Conservation (phyloP, 2,329 filamentous ascomycete species). For the Colletotrichum liaoningense region DNA sequence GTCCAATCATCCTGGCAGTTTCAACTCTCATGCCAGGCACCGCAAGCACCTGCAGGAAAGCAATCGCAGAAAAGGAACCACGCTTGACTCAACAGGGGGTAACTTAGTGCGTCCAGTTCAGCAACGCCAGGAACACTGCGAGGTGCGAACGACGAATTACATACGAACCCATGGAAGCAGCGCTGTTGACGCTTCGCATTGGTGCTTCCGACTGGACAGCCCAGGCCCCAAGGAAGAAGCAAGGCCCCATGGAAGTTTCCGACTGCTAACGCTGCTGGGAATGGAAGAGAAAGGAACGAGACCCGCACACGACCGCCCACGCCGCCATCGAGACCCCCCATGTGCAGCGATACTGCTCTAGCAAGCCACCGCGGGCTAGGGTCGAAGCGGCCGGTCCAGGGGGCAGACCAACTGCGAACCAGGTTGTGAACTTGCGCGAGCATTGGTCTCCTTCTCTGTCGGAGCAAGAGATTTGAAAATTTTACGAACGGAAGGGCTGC, state of each 20-base stretch:
- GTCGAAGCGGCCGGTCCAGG: conserved; percentile 6
- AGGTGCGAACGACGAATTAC: not conserved
- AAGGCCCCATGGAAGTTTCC: not conserved
- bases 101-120: not conserved
- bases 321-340: not conserved
- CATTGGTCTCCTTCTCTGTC: not conserved
- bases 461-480: conserved; percentile 30
- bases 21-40: not conserved
- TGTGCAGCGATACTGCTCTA: conserved; percentile 16
- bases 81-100: not conserved
- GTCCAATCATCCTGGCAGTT: conserved; percentile 9
- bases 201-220: not conserved
- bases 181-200: conserved; percentile 10
- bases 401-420: conserved; percentile 10
- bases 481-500: conserved; percentile 25
- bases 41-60: not conserved
- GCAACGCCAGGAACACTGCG: not conserved
- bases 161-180: not conserved
- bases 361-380: conserved; percentile 27
- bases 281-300: not conserved
- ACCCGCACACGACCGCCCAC: not conserved
- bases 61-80: not conserved
- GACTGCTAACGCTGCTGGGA: not conserved
- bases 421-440: conserved; percentile 8
- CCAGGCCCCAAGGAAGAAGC: not conserved